phyloP scores from a whole-genome alignment of 2,329 filamentous ascomycete genomes.

The Stemphylium lycopersici region DNA sequence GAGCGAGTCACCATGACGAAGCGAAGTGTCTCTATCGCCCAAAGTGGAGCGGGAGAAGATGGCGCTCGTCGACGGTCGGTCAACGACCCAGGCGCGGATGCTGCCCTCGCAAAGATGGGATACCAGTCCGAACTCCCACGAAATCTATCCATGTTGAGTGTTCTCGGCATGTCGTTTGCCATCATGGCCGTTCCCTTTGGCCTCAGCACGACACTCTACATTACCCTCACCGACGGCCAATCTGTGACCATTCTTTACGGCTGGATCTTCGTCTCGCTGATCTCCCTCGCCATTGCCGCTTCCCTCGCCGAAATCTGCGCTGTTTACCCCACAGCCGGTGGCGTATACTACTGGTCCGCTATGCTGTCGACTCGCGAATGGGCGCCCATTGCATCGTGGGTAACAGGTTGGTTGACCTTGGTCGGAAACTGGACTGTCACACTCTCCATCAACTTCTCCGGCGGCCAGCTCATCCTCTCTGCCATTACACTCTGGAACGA shows the following conservation, averaged over 20 bases:
- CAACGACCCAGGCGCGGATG: slow-evolving; percentile 59
- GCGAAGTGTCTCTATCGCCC: slow-evolving; percentile 27
- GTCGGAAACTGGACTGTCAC: slow-evolving; percentile 77
- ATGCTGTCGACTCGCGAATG: slow-evolving; percentile 70
- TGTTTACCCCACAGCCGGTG: slow-evolving; percentile 75
- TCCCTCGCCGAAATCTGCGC: slow-evolving; percentile 79
- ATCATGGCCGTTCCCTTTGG: slow-evolving; percentile 77
- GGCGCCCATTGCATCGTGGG: slow-evolving; percentile 71
- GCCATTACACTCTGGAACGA: slow-evolving; percentile 74
- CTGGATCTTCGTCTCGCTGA: slow-evolving; percentile 69
- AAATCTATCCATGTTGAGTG: slow-evolving; percentile 71
- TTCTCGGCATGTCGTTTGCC: slow-evolving; percentile 73
- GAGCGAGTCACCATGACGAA: slow-evolving; percentile 19
- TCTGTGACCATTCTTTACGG: slow-evolving; percentile 73
- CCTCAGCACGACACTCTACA: slow-evolving; percentile 70
- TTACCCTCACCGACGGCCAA: slow-evolving; percentile 71
- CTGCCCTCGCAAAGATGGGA: slow-evolving; percentile 68
- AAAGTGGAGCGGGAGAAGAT: slow-evolving; percentile 15
- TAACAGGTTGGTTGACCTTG: slow-evolving; percentile 73
- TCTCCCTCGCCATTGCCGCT: slow-evolving; percentile 70
- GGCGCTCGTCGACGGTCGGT: slow-evolving; percentile 19
- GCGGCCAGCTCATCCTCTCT: slow-evolving; percentile 66
- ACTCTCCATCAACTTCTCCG: slow-evolving; percentile 70
- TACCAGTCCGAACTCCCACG: slow-evolving; percentile 71
- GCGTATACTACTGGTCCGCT: slow-evolving; percentile 74